A percentile compares a stretch with the other conserved stretches of the same genome.
Evolutionary conservation across 2,329 filamentous ascomycete species (phyloP).

Genomic region (Aspergillus ruber): DNA sequence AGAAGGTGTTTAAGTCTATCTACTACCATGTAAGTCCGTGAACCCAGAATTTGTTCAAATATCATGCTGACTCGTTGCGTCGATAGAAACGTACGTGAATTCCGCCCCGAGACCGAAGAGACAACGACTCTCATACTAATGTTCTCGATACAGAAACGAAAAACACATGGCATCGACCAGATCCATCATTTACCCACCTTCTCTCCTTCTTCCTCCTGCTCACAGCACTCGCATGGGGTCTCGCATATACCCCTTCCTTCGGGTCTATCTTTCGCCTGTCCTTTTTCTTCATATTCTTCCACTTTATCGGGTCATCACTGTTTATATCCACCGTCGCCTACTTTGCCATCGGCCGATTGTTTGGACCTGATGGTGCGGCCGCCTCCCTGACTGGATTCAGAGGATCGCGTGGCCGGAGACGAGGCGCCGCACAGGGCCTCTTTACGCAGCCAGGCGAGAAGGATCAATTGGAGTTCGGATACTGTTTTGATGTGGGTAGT

Average conservation of each 20-base stretch:
- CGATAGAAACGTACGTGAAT: conserved; percentile 34
- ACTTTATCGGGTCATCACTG: conserved; percentile 57
- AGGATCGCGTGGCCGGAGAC: conserved; percentile 41
- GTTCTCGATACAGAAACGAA: conserved; percentile 51
- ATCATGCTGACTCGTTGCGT: neutral
- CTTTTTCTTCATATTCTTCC: conserved; percentile 47
- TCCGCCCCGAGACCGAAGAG: neutral
- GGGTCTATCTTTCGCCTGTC: conserved; percentile 42
- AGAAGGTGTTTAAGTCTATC: conserved; percentile 65
- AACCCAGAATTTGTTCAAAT: neutral
- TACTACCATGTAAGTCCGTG: conserved; percentile 56
- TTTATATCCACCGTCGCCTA: conserved; percentile 57
- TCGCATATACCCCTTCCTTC: conserved; percentile 47
- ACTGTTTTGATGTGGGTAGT: conserved; percentile 60
- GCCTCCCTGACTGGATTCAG: conserved; percentile 41
- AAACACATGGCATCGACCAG: conserved; percentile 63
- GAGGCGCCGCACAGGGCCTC: conserved; percentile 48
- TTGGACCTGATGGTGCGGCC: conserved; percentile 49
- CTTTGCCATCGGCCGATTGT: conserved; percentile 56
- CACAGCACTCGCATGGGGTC: conserved; percentile 53
- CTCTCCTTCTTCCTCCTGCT: conserved; percentile 59
- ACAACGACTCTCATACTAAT: conserved; percentile 1
- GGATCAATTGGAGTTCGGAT: conserved; percentile 62
- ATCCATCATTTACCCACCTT: conserved; percentile 64
- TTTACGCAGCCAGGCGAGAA: conserved; percentile 51